Percentiles rank a stretch among this genome's conserved stretches.
phyloP scores from a whole-genome alignment of 2,329 filamentous ascomycete species.

The Ophiosphaerella korrae region DNA sequence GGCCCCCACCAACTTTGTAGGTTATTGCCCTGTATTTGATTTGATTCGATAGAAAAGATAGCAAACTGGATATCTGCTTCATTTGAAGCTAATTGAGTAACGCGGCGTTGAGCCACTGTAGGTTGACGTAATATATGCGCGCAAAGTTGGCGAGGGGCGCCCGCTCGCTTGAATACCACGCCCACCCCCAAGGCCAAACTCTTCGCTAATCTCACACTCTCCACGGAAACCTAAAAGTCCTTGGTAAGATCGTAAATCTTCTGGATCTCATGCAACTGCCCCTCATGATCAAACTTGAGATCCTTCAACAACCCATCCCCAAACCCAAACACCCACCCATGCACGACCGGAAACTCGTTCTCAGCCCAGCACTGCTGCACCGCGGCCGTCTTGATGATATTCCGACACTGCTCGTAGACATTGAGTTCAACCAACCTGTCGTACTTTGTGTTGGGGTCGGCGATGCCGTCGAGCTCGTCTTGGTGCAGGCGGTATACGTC shows the following conservation, averaged over 20 bases:
- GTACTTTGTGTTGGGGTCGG: constrained; percentile 36
- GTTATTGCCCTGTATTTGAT: too few relatives aligned
- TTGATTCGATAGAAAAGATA: too few relatives aligned
- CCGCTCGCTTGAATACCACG: too few relatives aligned
- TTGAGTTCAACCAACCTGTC: constrained; percentile 46
- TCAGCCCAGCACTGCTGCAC: constrained; percentile 64
- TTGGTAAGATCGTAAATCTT: constrained; percentile 64
- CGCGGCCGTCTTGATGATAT: constrained; percentile 55
- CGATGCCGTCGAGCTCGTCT: constrained; percentile 64
- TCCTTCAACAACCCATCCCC: constrained; percentile 70
- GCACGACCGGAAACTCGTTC: constrained; percentile 70
- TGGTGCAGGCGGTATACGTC: constrained; percentile 76
- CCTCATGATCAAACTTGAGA: constrained; percentile 66
- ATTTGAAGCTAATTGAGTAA: too few relatives aligned
- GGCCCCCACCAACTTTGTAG: too few relatives aligned
- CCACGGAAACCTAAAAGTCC: constrained; percentile 6
- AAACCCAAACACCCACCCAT: constrained; percentile 76
- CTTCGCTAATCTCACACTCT: constrained; percentile 9
- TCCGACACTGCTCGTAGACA: constrained; percentile 46
- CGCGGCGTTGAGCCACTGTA: too few relatives aligned
- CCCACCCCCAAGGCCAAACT: constrained; percentile 1
- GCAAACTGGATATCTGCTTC: too few relatives aligned
- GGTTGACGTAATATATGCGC: too few relatives aligned
- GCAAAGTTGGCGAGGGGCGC: too few relatives aligned
- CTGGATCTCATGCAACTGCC: constrained; percentile 62